Percentiles rank a stretch among this genome's conserved stretches.
Evolutionary conservation across 179 eudicot species (phyloP).

Genomic region (Sideroxylon spinosum): DNA sequence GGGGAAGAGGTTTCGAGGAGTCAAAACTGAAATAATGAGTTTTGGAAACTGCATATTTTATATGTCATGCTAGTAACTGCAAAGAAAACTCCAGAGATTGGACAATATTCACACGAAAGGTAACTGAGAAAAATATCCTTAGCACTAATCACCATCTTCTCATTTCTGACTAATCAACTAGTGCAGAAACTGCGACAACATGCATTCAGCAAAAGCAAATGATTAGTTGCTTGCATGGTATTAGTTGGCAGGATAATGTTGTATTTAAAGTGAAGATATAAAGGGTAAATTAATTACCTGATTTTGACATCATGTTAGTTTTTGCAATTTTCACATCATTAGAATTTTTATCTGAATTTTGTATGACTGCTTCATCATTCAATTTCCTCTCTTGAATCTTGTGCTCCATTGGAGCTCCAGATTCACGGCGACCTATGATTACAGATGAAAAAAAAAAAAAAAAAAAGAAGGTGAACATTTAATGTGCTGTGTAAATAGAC

Average conservation of each 20-base stretch:
- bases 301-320: conserved; percentile 17
- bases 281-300: conserved; percentile 23
- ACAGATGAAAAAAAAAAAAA: not conserved
- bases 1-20: not conserved
- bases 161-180: not conserved
- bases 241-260: not conserved
- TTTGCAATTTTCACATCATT: conserved; percentile 15
- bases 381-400: conserved; percentile 19
- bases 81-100: not conserved
- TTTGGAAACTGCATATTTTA: not conserved
- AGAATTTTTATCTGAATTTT: conserved; percentile 17
- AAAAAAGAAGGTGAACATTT: not conserved
- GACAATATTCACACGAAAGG: not conserved
- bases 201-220: not conserved
- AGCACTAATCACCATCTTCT: not conserved
- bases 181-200: not conserved
- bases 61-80: not conserved
- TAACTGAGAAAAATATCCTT: not conserved
- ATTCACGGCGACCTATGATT: conserved; percentile 17
- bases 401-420: conserved; percentile 14
- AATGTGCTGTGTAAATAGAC: not conserved
- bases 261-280: not conserved
- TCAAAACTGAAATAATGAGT: not conserved
- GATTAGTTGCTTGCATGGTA: not conserved
- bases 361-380: conserved; percentile 8